These are phyloP conservation scores for Lecanoromycetidae sp. DNA, from an alignment of 2,329 filamentous ascomycete species.

Conservation along the genomic window DNA sequence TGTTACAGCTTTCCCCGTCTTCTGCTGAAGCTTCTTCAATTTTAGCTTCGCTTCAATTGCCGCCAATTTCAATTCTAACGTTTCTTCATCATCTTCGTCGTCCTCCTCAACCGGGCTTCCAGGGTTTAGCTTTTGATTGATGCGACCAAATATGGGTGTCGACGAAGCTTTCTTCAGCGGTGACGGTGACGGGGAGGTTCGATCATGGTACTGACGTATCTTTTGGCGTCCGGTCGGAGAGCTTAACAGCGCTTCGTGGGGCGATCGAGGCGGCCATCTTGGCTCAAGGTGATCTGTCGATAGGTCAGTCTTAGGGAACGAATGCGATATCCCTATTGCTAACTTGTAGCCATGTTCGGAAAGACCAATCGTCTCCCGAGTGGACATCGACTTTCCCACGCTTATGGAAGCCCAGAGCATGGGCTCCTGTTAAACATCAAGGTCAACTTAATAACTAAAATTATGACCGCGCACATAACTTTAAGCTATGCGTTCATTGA, in stretches of 20 bases:
- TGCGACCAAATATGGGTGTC: slow-evolving; percentile 29
- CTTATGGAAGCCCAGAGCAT: too few species aligned
- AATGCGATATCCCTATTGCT: background rate
- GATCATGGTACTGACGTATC: slow-evolving; percentile 55
- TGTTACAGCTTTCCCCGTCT: slow-evolving; percentile 34
- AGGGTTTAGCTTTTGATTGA: slow-evolving; percentile 22
- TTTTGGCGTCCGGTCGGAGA: slow-evolving; percentile 70
- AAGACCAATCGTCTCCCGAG: too few species aligned
- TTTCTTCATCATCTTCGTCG: slow-evolving; percentile 74
- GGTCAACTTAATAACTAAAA: too few species aligned
- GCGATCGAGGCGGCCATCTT: slow-evolving; percentile 52
- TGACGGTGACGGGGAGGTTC: slow-evolving; percentile 56
- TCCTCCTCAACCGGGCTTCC: slow-evolving; percentile 36
- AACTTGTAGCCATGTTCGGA: background rate
- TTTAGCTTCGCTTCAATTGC: slow-evolving; percentile 81
- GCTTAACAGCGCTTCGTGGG: slow-evolving; percentile 49
- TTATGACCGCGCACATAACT: too few species aligned
- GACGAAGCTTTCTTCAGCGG: slow-evolving; percentile 44
- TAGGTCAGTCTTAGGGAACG: background rate
- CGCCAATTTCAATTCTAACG: slow-evolving; percentile 68
- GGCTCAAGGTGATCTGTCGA: slow-evolving; percentile 24
- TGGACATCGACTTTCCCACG: too few species aligned
- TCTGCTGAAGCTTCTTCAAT: slow-evolving; percentile 71
- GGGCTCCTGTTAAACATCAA: too few species aligned
- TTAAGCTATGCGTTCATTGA: too few species aligned